Evolutionary conservation across 257 asterid species (phyloP), one percentile per base, ranked within the genome.

Genomic region (Ilex asprella): DNA sequence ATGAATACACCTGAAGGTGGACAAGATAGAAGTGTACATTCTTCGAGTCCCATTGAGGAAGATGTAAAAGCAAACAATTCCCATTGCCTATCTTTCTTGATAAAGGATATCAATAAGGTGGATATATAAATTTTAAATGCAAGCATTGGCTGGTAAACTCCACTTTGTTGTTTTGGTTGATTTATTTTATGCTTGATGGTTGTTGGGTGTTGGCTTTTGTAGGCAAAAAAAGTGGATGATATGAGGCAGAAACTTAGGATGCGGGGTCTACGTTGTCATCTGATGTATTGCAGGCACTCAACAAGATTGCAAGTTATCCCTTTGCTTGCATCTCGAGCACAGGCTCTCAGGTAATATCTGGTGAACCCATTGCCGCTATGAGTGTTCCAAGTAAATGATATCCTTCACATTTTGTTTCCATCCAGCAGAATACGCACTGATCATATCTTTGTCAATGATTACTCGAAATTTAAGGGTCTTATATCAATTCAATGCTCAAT

Each of bases 171-270:
- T 16, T 32, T 54, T 11, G 31, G 52, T 15, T 31, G 39, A 16
- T 14, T 8, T 31, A 57, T 10, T 21, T 51, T 30, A 16, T 2
- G 30, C 52, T 70, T 43, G 16, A 30, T 32, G 39, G 31, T 60
- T 43, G 12, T 64, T 13, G 30, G 31, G 57, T 43, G 12, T 64
- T 13, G 30, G 10, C 11, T 46, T 52, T 66, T 63, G 69, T 77
- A 90, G 97, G 95, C 86, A 2, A 86, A 71, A 64, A 91, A 82
- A 76, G 91, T 88, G 5, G 96, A 91, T 62, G 86, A 84, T 58
- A 68, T 91, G 90, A 84, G 95, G 77, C 95, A 87, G 65, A 88
- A 86, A 76, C 91, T 91, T 50, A 73, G 97, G 77, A 91, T 85
- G 83, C 83, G 97, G 55, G 96, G 96, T 30, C 85, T 88, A 1